Evolutionary conservation across 345 rosid species (phyloP).

Genomic region (Eutrema yunnanense): DNA sequence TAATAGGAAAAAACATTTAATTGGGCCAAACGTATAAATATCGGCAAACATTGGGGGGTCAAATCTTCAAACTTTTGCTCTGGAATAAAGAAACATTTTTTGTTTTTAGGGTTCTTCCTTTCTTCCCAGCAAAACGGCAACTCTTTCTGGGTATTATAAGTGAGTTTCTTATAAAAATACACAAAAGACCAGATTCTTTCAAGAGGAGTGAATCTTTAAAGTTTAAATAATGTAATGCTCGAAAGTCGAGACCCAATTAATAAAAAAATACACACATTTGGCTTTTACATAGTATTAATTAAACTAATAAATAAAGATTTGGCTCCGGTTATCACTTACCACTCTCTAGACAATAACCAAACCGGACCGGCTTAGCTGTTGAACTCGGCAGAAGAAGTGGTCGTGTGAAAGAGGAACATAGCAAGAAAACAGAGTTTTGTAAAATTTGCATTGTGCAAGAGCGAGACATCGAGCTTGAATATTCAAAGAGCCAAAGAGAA

Average conservation of each 20-base stretch:
- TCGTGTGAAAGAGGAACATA: background rate
- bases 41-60: constrained; percentile 21
- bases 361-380: background rate
- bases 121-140: background rate
- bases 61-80: constrained; percentile 4
- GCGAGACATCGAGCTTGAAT: background rate
- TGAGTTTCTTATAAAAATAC: background rate
- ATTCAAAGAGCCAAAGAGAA: background rate
- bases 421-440: background rate
- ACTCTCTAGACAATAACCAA: background rate
- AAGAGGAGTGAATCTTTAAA: background rate
- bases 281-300: background rate
- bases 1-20: background rate
- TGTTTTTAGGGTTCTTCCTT: background rate
- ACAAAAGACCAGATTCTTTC: background rate
- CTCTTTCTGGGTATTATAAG: background rate
- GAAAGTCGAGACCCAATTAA: background rate
- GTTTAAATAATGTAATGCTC: background rate
- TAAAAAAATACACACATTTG: background rate
- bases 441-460: background rate
- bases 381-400: background rate
- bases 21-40: background rate
- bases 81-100: constrained; percentile 11
- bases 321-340: background rate
- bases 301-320: background rate